Conservation (phyloP, 2,329 filamentous ascomycete genomes). For the Monilinia laxa region DNA sequence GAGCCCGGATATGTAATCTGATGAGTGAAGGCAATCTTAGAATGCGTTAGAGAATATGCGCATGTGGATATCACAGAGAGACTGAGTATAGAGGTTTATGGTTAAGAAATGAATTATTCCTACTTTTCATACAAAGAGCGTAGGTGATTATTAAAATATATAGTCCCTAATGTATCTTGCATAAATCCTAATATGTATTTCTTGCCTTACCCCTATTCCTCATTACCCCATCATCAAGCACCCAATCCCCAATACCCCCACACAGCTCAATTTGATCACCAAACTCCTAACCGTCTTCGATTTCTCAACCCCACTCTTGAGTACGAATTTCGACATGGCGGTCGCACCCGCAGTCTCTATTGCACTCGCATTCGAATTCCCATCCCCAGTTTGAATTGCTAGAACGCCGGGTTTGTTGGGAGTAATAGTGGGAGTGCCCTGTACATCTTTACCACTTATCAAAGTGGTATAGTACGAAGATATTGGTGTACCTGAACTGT, state of each 20-base stretch:
- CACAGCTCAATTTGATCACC: too few relatives aligned
- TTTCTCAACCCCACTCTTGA: neutral
- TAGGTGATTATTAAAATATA: too few relatives aligned
- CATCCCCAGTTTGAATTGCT: neutral
- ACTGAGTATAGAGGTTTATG: too few relatives aligned
- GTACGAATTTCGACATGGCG: neutral
- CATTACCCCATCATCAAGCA: neutral
- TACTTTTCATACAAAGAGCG: neutral
- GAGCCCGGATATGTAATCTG: too few relatives aligned
- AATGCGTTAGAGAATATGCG: too few relatives aligned
- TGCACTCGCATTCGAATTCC: neutral
- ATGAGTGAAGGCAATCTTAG: too few relatives aligned
- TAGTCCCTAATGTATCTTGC: neutral
- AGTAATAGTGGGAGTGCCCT: neutral
- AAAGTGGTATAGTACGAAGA: slow-evolving; percentile 1
- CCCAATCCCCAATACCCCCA: neutral
- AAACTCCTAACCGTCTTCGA: neutral
- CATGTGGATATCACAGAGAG: neutral
- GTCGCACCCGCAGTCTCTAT: neutral
- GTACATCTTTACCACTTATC: neutral
- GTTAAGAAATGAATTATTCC: neutral
- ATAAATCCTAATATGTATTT: too few relatives aligned
- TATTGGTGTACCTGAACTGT: neutral
- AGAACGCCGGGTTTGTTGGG: neutral
- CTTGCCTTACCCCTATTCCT: neutral